These are phyloP conservation scores for Neurospora sp. DNA, from an alignment of 495 filamentous ascomycete species.

Conservation along the genomic window DNA sequence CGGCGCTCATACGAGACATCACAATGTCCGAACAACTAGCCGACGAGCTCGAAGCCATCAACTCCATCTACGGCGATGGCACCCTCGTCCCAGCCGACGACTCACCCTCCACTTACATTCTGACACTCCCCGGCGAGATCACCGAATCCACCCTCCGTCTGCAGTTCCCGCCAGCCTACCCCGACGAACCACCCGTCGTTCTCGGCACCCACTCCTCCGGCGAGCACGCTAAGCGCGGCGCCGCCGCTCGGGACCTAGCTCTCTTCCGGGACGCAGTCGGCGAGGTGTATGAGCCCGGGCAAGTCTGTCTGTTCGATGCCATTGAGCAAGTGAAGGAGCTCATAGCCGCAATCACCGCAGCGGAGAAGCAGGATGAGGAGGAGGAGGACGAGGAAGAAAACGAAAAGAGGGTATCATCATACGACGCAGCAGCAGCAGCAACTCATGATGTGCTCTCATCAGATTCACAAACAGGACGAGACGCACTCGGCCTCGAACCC, in stretches of 20 bases:
- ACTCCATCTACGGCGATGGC: slow-evolving; percentile 76
- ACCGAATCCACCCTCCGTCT: slow-evolving; percentile 43
- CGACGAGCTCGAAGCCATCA: slow-evolving; percentile 84
- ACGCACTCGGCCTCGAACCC: slow-evolving; percentile 25
- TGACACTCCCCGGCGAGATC: slow-evolving; percentile 38
- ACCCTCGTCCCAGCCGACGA: slow-evolving; percentile 40
- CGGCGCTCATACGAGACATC: neutral
- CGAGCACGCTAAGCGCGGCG: slow-evolving; percentile 50
- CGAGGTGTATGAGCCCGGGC: slow-evolving; percentile 56
- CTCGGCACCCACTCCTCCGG: slow-evolving; percentile 56
- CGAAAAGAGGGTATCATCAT: neutral
- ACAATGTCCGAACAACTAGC: slow-evolving; percentile 63
- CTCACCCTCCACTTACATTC: slow-evolving; percentile 32
- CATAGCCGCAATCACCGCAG: slow-evolving; percentile 7
- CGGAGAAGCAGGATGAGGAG: neutral
- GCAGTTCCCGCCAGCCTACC: slow-evolving; percentile 63
- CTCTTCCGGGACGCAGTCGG: slow-evolving; percentile 55
- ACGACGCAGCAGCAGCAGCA: neutral
- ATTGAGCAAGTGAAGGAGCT: slow-evolving; percentile 51
- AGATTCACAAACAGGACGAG: neutral
- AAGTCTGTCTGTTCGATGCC: slow-evolving; percentile 81
- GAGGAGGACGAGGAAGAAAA: neutral
- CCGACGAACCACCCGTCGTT: slow-evolving; percentile 54
- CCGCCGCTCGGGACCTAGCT: slow-evolving; percentile 55
- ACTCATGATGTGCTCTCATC: neutral